Conservation (phyloP, 495 filamentous ascomycete species). For the Penicillium malachiteum region DNA sequence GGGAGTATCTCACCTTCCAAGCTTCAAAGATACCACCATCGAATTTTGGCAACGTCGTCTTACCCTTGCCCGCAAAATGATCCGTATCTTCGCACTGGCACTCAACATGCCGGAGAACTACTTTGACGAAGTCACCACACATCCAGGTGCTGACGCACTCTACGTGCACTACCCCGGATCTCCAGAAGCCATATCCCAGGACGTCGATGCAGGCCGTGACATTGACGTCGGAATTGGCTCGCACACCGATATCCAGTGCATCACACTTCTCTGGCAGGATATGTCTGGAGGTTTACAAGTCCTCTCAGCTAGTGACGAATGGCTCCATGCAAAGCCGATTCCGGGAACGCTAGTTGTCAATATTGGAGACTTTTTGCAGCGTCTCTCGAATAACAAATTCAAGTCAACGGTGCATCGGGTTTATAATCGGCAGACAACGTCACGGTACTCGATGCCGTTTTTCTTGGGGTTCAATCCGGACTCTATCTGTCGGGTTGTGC, state of each 20-base stretch:
- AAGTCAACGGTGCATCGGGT: constrained; percentile 61
- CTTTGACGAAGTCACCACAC: constrained; percentile 50
- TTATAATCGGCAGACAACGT: constrained; percentile 44
- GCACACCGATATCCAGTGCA: constrained; percentile 58
- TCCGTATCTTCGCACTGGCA: constrained; percentile 49
- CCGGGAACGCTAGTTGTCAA: constrained; percentile 63
- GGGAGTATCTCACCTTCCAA: constrained; percentile 44
- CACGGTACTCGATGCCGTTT: constrained; percentile 59
- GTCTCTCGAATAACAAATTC: constrained; percentile 60
- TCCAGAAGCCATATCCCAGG: constrained; percentile 25
- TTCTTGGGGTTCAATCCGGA: constrained; percentile 55
- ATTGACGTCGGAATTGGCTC: constrained; percentile 55
- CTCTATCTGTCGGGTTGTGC: constrained; percentile 46
- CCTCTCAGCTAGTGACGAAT: constrained; percentile 48
- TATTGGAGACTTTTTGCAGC: constrained; percentile 64
- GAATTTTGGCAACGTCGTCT: constrained; percentile 50
- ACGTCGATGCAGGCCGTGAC: constrained; percentile 25
- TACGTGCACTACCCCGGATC: constrained; percentile 52
- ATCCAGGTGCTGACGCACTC: constrained; percentile 50
- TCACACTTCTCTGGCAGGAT: constrained; percentile 60
- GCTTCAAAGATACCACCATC: constrained; percentile 46
- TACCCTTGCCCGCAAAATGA: constrained; percentile 45
- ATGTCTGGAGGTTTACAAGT: constrained; percentile 54
- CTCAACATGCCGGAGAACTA: constrained; percentile 50
- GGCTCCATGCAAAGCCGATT: constrained; percentile 55